Percentiles rank a stretch among this genome's conserved stretches.
Conservation (phyloP, 192 early-diverging fungal species). For the Spizellomyces punctatus region DNA sequence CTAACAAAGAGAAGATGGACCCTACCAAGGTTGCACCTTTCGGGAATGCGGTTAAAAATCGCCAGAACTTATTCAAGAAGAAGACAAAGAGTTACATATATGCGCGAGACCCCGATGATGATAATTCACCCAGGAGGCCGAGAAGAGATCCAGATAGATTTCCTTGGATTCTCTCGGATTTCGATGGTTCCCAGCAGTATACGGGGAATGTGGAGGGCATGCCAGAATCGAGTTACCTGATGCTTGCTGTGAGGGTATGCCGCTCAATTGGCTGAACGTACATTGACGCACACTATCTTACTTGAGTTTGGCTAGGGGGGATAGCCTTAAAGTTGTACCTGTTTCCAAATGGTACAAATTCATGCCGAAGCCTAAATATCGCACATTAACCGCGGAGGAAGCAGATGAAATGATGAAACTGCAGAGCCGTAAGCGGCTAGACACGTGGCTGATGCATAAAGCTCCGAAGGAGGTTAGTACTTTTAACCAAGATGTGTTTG, state of each 20-base stretch:
- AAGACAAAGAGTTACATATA: slow-evolving; percentile 49
- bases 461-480: slow-evolving; percentile 11
- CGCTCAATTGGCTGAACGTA: slow-evolving; percentile 4
- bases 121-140: slow-evolving; percentile 9
- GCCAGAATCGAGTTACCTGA: slow-evolving; percentile 33
- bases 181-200: slow-evolving; percentile 24
- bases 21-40: slow-evolving; percentile 27
- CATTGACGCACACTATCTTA: not conserved
- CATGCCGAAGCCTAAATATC: slow-evolving; percentile 40
- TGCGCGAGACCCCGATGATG: slow-evolving; percentile 27
- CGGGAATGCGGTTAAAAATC: slow-evolving; percentile 32
- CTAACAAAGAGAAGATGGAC: slow-evolving; percentile 32
- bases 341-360: slow-evolving; percentile 54
- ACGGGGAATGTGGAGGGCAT: slow-evolving; percentile 40
- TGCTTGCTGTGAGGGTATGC: slow-evolving; percentile 32
- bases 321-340: slow-evolving; percentile 47
- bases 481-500: slow-evolving; percentile 8
- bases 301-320: not conserved
- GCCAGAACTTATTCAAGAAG: slow-evolving; percentile 49
- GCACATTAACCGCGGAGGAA: slow-evolving; percentile 53
- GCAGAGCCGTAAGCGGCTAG: slow-evolving; percentile 16
- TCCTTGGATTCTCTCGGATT: slow-evolving; percentile 47
- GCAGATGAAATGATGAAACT: slow-evolving; percentile 49
- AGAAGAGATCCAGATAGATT: slow-evolving; percentile 43
- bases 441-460: slow-evolving; percentile 39